Evolutionary conservation across 2,329 filamentous ascomycete species (phyloP).

Genomic region (Nothophaeocryptopus gaeumannii): DNA sequence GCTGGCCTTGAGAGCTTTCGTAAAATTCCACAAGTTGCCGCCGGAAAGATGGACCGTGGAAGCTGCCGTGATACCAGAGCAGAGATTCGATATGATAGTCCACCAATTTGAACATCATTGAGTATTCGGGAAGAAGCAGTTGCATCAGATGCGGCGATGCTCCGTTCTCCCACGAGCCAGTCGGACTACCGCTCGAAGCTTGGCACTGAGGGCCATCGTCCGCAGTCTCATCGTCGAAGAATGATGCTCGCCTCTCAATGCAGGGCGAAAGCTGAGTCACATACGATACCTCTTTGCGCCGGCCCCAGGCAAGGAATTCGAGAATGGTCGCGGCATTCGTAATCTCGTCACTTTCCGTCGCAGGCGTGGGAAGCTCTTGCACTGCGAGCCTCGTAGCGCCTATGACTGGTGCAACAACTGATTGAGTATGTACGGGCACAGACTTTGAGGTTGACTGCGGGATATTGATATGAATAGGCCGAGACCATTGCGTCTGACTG

Average conservation of each 20-base stretch:
- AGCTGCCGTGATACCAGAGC: conserved; percentile 13
- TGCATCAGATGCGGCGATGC: background rate
- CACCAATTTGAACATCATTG: conserved; percentile 1
- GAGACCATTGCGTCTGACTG: too few relatives aligned
- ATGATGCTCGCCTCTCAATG: background rate
- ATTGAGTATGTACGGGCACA: too few relatives aligned
- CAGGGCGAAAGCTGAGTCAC: conserved; percentile 3
- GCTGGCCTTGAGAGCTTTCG: background rate
- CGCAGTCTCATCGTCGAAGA: background rate
- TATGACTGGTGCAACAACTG: too few relatives aligned
- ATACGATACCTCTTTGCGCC: conserved; percentile 11
- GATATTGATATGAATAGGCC: too few relatives aligned
- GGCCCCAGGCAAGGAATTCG: conserved; percentile 14
- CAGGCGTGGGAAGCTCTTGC: too few relatives aligned
- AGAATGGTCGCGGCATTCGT: conserved; percentile 12
- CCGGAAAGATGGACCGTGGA: conserved; percentile 10
- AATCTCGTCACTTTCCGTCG: conserved; percentile 4
- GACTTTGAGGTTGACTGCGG: too few relatives aligned
- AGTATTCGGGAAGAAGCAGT: conserved; percentile 6
- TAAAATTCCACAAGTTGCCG: conserved; percentile 4
- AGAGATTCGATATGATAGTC: conserved; percentile 13
- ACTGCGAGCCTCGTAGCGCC: too few relatives aligned
- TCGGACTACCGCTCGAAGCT: background rate
- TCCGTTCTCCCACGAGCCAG: background rate
- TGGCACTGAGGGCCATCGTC: background rate